Base-by-base conservation (phyloP, 306 rosid species). In the Erythrophleum fordii region DNA sequence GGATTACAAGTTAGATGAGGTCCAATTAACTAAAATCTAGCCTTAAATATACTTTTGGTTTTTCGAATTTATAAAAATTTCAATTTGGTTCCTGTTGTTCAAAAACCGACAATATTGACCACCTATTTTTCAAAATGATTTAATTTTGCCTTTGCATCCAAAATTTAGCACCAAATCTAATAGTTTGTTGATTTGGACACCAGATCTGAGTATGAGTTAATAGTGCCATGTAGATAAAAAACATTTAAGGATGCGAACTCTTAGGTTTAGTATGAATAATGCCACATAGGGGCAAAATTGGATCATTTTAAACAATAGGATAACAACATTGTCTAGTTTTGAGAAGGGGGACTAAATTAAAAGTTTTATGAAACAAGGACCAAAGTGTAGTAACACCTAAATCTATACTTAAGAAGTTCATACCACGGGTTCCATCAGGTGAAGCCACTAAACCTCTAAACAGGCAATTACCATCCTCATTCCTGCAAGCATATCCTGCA, bases 371-470 rank as follows among this genome's bases (percentile, higher is more conserved):
- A 13, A 46, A 46, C 12, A 11, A 46, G 52, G 2, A 46, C 13
- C 12, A 11, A 45, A 11, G 16, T 45, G 49, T 11, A 11, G 11
- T 46, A 11, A 46, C 11, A 14, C 18, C 52, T 46, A 46, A 46
- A 49, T 49, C 51, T 59, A 73, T 83, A 14, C 69, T 6, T 11
- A 76, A 69, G 51, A 79, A 16, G 42, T 41, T 46, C 84, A 28
- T 88, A 93, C 97, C 97, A 4, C 87, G 88, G 39, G 91, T 81
- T 80, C 97, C 97, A 45, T 93, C 96, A 0, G 97, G 92, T 51
- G 96, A 89, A 83, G 97, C 97, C 70, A 93, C 94, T 80, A 93
- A 83, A 80, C 97, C 97, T 85, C 86, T 87, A 73, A 93, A 93
- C 77, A 91, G 69, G 90, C 97, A 93, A 42, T 85, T 87, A 0